Percentiles rank a stretch among this genome's conserved stretches.
phyloP scores from a whole-genome alignment of 1,284 basidiomycete genomes.

The Ceratobasidium papillatum region DNA sequence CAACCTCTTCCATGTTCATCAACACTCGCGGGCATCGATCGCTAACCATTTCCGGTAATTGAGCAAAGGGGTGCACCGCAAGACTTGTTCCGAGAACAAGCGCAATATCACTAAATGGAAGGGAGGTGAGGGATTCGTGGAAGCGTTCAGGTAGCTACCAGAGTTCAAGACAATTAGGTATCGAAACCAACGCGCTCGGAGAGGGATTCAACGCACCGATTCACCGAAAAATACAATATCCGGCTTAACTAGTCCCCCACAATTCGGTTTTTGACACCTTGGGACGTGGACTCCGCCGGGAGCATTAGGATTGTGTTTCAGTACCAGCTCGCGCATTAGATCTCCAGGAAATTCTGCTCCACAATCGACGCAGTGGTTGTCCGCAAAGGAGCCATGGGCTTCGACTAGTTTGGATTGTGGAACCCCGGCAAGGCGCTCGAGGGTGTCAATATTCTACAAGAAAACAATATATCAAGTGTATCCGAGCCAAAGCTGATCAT shows the following conservation, averaged over 20 bases:
- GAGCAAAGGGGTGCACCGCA: slow-evolving; percentile 79
- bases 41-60: slow-evolving; percentile 60
- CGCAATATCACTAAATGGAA: slow-evolving; percentile 80
- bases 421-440: slow-evolving; percentile 87
- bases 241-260: slow-evolving; percentile 83
- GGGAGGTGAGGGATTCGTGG: slow-evolving; percentile 56
- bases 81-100: slow-evolving; percentile 94
- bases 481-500: slow-evolving; percentile 1
- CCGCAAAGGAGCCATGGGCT: slow-evolving; percentile 92
- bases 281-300: slow-evolving; percentile 62
- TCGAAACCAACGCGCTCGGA: too few relatives aligned
- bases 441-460: slow-evolving; percentile 80
- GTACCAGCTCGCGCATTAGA: slow-evolving; percentile 71
- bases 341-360: slow-evolving; percentile 64
- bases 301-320: slow-evolving; percentile 46
- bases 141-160: slow-evolving; percentile 68
- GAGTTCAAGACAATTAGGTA: not conserved
- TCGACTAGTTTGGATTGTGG: slow-evolving; percentile 81
- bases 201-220: slow-evolving; percentile 48
- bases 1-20: slow-evolving; percentile 45
- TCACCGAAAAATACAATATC: slow-evolving; percentile 98
- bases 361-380: slow-evolving; percentile 83
- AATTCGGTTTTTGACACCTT: slow-evolving; percentile 59
- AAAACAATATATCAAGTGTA: not conserved
- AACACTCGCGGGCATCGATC: slow-evolving; percentile 44